Evolutionary conservation across 2,329 filamentous ascomycete genomes (phyloP).

Genomic region (Ophidiomyces ophidiicola): DNA sequence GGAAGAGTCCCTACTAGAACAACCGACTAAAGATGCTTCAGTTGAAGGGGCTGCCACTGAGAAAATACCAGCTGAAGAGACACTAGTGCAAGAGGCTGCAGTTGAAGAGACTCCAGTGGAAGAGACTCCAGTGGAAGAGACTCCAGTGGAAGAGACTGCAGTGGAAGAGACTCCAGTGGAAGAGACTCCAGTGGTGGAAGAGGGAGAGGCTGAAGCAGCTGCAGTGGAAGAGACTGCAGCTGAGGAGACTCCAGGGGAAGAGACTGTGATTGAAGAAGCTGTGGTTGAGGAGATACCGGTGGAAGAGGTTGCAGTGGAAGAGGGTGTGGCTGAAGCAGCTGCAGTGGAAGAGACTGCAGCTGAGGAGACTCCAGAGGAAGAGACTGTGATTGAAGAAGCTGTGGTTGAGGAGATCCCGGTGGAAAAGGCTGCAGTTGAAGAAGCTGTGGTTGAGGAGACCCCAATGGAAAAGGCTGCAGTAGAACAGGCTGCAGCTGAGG

Average conservation of each 20-base stretch:
- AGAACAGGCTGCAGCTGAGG: slow-evolving; percentile 12
- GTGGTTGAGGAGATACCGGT: slow-evolving; percentile 6
- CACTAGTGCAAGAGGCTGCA: slow-evolving; percentile 9
- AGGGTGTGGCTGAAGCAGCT: slow-evolving; percentile 2
- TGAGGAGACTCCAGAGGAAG: slow-evolving; percentile 1
- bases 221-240: slow-evolving; percentile 1
- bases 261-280: slow-evolving; percentile 11
- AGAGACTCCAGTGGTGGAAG: slow-evolving; percentile 8
- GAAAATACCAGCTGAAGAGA: neutral
- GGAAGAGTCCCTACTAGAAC: neutral
- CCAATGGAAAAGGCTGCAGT: neutral
- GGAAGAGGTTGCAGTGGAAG: slow-evolving; percentile 6
- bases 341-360: slow-evolving; percentile 7
- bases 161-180: slow-evolving; percentile 5
- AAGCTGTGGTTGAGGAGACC: neutral
- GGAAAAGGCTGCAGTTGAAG: slow-evolving; percentile 9
- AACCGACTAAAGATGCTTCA: slow-evolving; percentile 5
- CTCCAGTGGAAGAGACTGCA: neutral
- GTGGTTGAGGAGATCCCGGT: slow-evolving; percentile 5
- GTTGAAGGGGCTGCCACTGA: neutral
- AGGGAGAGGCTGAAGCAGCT: slow-evolving; percentile 1
- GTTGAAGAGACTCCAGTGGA: slow-evolving; percentile 11
- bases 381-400: slow-evolving; percentile 2
- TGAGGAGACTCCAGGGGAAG: slow-evolving; percentile 8
- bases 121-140: slow-evolving; percentile 7